Percentiles rank a stretch among this genome's conserved stretches.
These are phyloP conservation scores for Pleurotus pulmonarius DNA, from an alignment of 768 basidiomycete genomes.

Conservation along the genomic window DNA sequence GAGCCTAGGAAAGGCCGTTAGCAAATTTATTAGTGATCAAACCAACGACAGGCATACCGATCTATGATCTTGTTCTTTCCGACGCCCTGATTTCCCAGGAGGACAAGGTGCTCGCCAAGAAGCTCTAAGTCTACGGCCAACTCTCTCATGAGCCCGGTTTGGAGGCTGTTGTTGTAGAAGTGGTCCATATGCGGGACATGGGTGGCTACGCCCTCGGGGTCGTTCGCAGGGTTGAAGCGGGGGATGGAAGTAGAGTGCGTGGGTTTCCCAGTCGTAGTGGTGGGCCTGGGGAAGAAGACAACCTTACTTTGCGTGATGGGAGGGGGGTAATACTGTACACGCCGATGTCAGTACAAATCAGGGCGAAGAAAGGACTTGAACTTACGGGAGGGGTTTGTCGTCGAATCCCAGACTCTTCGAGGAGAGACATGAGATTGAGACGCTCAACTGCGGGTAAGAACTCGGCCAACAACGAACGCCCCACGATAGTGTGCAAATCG, in stretches of 20 bases:
- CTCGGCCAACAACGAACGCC: conserved; percentile 49
- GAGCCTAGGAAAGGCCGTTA: conserved; percentile 25
- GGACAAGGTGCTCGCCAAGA: conserved; percentile 58
- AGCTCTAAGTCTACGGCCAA: conserved; percentile 60
- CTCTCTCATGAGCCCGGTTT: conserved; percentile 65
- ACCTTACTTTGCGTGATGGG: conserved; percentile 33
- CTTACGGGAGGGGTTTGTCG: conserved; percentile 39
- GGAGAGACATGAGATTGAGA: conserved; percentile 46
- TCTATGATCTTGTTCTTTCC: conserved; percentile 7
- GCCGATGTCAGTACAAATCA: conserved; percentile 7
- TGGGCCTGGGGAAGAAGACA: conserved; percentile 46
- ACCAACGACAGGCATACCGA: conserved; percentile 26
- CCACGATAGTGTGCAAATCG: conserved; percentile 46
- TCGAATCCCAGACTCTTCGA: conserved; percentile 47
- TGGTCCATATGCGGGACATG: conserved; percentile 67
- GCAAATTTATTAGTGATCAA: too few species aligned
- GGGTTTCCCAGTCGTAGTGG: conserved; percentile 23
- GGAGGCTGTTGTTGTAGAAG: conserved; percentile 68
- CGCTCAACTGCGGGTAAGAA: conserved; percentile 60
- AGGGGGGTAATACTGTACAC: conserved; percentile 43
- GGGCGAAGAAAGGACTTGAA: neutral
- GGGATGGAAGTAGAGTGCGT: conserved; percentile 37
- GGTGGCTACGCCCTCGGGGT: conserved; percentile 51
- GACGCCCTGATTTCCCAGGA: conserved; percentile 55
- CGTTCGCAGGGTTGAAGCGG: conserved; percentile 43